Evolutionary conservation across 768 basidiomycete genomes (phyloP).

Genomic region (Harrya chromipes): DNA sequence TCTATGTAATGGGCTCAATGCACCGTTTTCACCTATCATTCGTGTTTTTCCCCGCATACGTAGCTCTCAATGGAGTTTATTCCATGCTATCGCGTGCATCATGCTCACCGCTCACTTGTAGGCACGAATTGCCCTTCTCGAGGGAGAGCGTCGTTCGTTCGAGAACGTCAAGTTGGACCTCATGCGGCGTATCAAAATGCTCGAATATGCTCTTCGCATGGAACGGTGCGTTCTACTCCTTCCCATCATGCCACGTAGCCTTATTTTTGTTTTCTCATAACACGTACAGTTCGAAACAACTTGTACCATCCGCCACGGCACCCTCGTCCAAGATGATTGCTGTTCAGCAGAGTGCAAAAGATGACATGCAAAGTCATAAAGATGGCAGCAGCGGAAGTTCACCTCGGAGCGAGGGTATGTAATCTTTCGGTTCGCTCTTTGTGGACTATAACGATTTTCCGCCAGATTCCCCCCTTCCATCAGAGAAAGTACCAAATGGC

Average conservation of each 20-base stretch:
- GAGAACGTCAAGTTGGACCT: slow-evolving; percentile 97
- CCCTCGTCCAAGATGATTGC: slow-evolving; percentile 65
- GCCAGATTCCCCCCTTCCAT: slow-evolving; percentile 68
- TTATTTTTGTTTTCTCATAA: slow-evolving; percentile 10
- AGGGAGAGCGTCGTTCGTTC: slow-evolving; percentile 94
- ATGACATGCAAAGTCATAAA: slow-evolving; percentile 70
- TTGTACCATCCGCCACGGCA: slow-evolving; percentile 50
- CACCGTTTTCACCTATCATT: background rate
- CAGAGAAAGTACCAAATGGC: slow-evolving; percentile 70
- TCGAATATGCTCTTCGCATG: slow-evolving; percentile 94
- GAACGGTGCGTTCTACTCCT: slow-evolving; percentile 68
- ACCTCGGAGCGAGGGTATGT: slow-evolving; percentile 77
- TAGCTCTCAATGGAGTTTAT: background rate
- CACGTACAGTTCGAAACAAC: slow-evolving; percentile 70
- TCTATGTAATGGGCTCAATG: background rate
- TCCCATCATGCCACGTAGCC: background rate
- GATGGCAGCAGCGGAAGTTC: slow-evolving; percentile 81
- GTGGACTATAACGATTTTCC: slow-evolving; percentile 5
- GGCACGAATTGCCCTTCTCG: slow-evolving; percentile 96
- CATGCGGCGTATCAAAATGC: slow-evolving; percentile 97
- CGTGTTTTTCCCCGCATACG: background rate
- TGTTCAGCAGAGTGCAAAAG: slow-evolving; percentile 63
- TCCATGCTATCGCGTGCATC: background rate
- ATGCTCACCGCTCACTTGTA: slow-evolving; percentile 32
- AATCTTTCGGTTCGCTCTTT: background rate